Conservation (phyloP, 768 basidiomycete species). For the Trametes maxima region DNA sequence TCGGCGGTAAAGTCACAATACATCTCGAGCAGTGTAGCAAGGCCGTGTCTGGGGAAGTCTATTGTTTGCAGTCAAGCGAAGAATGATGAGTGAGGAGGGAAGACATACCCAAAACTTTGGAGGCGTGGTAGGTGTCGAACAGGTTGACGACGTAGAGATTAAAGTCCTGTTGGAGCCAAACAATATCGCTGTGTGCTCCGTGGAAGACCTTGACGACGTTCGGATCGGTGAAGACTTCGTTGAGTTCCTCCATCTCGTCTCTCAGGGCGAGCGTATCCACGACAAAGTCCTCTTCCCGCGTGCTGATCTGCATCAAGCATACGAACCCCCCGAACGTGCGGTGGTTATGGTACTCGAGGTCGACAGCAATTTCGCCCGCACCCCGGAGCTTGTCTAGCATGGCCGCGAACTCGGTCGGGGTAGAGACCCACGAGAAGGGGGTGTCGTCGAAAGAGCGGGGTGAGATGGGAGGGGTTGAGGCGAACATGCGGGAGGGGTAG, state of each 20-base stretch:
- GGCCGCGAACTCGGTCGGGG: slow-evolving; percentile 50
- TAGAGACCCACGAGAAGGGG: slow-evolving; percentile 73
- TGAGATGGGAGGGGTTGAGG: slow-evolving; percentile 47
- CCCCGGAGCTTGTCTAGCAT: slow-evolving; percentile 71
- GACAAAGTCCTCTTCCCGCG: slow-evolving; percentile 81
- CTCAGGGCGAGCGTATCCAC: slow-evolving; percentile 80
- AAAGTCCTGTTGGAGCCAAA: slow-evolving; percentile 97
- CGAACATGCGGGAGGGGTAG: slow-evolving; percentile 73
- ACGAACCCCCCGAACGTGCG: slow-evolving; percentile 85
- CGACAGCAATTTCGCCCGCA: slow-evolving; percentile 84
- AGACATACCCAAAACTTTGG: slow-evolving; percentile 70
- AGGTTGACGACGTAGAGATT: slow-evolving; percentile 91
- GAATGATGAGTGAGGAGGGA: not conserved
- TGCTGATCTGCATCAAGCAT: slow-evolving; percentile 92
- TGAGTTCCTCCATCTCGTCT: slow-evolving; percentile 71
- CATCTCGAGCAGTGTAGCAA: slow-evolving; percentile 82
- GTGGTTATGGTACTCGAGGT: slow-evolving; percentile 92
- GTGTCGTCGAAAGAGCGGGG: slow-evolving; percentile 65
- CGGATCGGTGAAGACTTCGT: slow-evolving; percentile 86
- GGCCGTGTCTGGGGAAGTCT: slow-evolving; percentile 85
- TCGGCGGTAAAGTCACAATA: slow-evolving; percentile 91
- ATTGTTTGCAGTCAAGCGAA: not conserved
- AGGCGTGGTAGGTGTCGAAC: slow-evolving; percentile 98
- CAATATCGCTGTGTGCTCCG: slow-evolving; percentile 90
- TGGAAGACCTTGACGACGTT: slow-evolving; percentile 91